Evolutionary conservation across 306 rosid genomes (phyloP).

Genomic region (Pterocarpus santalinus): DNA sequence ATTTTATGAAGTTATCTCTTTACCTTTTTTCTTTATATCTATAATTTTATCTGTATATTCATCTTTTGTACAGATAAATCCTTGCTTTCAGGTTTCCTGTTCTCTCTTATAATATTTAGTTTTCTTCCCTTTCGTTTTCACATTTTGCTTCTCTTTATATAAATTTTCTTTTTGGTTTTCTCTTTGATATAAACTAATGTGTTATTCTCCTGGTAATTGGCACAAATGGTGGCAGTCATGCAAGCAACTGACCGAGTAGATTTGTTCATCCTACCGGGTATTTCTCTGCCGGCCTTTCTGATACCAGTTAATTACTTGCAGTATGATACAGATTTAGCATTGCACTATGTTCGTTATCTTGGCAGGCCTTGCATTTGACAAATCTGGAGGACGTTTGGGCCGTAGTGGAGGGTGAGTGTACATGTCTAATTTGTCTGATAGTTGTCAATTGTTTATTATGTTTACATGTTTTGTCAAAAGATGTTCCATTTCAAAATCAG

Average conservation of each 20-base stretch:
- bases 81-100: not conserved
- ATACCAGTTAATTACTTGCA: not conserved
- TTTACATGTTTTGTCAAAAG: not conserved
- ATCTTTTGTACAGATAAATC: not conserved
- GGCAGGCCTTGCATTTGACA: conserved; percentile 81
- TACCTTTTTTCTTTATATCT: not conserved
- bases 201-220: not conserved
- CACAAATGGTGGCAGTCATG: conserved; percentile 62
- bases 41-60: not conserved
- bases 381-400: conserved; percentile 75
- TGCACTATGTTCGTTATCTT: conserved; percentile 33
- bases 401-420: conserved; percentile 77
- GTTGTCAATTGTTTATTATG: not conserved
- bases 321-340: conserved; percentile 8
- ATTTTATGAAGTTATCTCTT: not conserved
- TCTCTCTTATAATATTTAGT: conserved; percentile 1
- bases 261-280: conserved; percentile 77
- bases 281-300: conserved; percentile 18
- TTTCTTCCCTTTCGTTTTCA: not conserved
- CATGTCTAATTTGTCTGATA: not conserved
- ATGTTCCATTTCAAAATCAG: not conserved
- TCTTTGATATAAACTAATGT: not conserved
- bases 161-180: not conserved
- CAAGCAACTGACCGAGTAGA: conserved; percentile 72
- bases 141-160: not conserved